Conservation (phyloP, 768 basidiomycete species). For the Suillus paluster region DNA sequence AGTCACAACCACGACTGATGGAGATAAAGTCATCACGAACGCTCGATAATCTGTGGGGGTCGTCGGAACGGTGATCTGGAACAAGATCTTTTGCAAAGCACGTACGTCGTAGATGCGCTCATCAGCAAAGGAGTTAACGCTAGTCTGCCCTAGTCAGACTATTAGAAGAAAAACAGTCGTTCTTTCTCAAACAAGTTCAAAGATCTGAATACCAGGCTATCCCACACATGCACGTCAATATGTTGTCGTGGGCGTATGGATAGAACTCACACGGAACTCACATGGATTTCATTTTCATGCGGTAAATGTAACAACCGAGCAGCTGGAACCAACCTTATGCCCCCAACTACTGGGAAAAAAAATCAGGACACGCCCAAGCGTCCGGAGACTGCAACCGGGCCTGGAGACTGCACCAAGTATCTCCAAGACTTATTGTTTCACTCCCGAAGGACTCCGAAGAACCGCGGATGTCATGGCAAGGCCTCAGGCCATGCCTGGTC, state of each 20-base stretch:
- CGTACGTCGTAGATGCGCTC: not conserved
- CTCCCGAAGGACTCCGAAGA: not conserved
- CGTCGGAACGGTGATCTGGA: not conserved
- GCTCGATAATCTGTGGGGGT: not conserved
- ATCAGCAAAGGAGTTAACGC: not conserved
- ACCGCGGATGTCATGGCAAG: not conserved
- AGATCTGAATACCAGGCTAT: not conserved
- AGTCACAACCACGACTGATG: not conserved
- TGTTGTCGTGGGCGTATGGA: not conserved
- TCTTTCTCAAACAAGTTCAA: not conserved
- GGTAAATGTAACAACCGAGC: not conserved
- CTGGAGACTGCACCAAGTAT: not conserved
- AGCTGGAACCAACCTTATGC: slow-evolving; percentile 1
- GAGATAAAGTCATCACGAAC: no score
- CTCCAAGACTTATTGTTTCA: not conserved
- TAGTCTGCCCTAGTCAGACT: no score
- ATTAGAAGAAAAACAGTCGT: no score
- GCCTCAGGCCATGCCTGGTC: no score
- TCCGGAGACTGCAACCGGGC: not conserved
- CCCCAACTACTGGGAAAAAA: not conserved
- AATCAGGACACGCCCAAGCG: not conserved
- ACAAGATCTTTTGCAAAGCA: not conserved
- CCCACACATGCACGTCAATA: not conserved
- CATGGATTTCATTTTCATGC: not conserved
- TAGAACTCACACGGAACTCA: not conserved